Base-by-base conservation (phyloP, 345 rosid species). In the Pistacia integerrima region DNA sequence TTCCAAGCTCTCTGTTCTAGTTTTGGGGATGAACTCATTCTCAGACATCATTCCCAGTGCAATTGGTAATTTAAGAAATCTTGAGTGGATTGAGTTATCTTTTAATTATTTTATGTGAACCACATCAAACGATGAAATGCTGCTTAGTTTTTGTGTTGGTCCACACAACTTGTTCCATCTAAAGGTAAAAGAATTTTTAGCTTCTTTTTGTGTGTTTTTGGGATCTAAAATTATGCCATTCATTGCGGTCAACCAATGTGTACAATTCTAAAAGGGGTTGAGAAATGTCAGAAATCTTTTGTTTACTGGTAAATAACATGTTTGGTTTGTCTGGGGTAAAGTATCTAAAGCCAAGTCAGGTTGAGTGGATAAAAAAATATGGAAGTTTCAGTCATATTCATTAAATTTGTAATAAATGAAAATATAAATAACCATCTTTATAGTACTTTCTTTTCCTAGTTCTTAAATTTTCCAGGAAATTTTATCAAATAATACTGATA, bases 211-310 rank as follows among this genome's bases (percentile, higher is more conserved):
- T 72, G 73, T 75, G 70, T 54, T 74, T 81, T 81, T 82, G 66
- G 71, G 89, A 89, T 90, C 89, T 81, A 58, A 80, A 78, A 77
- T 76, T 77, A 80, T 73, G 80, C 80, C 66, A 74, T 70, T 67
- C 64, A 59, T 51, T 69, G 66, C 30, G 48, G 76, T 83, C 63
- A 76, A 33, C 46, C 46, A 41, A 25, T 7, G 6, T 41, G 8
- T 41, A 41, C 46, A 41, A 41, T 41, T 41, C 46, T 41, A 8
- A 41, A 41, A 41, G 6, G 46, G 9, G 46, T 41, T 41, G 46
- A 41, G 46, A 41, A 41, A 41, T 65, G 33, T 36, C 33, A 20
- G 30, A 28, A 49, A 48, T 30, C 1, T 1, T 22, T 41, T 49
- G 46, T 30, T 33, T 54, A 5, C 17, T 30, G 62, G 54, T 49